Base-by-base conservation (phyloP, 345 rosid species). In the Geranium rotundifolium region DNA sequence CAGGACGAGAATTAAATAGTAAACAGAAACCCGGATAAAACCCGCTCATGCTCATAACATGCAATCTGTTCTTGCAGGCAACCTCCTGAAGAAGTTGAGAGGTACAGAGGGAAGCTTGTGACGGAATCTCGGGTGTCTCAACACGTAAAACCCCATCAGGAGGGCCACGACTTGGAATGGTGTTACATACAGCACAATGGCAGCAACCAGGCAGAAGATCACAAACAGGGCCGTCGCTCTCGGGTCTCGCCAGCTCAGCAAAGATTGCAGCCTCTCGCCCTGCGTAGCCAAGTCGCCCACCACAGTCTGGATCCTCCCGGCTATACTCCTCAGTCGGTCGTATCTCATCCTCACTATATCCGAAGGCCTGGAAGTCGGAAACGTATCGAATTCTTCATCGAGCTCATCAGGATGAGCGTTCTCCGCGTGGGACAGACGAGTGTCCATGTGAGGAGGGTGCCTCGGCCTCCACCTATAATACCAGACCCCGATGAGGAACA, bases 391-490 rank as follows among this genome's bases (percentile, higher is more conserved):
- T 69, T 91, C 97, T 73, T 91, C 97, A 12, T 91, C 96, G 19
- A 91, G 84, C 73, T 91, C 97, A 64, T 91, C 97, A 0, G 95
- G 91, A 68, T 84, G 85, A 1, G 88, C 82, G 18, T 86, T 73
- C 70, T 91, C 96, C 0, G 96, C 97, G 46, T 88, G 91, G 19
- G 97, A 91, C 29, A 91, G 90, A 31, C 88, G 91, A 46, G 97
- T 88, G 84, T 91, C 97, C 96, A 91, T 91, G 80, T 86, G 85
- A 58, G 97, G 88, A 75, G 97, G 97, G 65, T 88, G 84, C 75
- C 96, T 91, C 60, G 96, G 87, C 76, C 97, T 80, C 96, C 91
- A 83, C 67, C 97, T 78, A 69, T 88, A 91, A 39, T 91, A 81
- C 97, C 97, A 91, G 19, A 88, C 82, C 29, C 97, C 97, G 19